Evolutionary conservation across 768 basidiomycete species (phyloP), one percentile per base, ranked within the genome.

Genomic region (Xanthoconium stramineum): DNA sequence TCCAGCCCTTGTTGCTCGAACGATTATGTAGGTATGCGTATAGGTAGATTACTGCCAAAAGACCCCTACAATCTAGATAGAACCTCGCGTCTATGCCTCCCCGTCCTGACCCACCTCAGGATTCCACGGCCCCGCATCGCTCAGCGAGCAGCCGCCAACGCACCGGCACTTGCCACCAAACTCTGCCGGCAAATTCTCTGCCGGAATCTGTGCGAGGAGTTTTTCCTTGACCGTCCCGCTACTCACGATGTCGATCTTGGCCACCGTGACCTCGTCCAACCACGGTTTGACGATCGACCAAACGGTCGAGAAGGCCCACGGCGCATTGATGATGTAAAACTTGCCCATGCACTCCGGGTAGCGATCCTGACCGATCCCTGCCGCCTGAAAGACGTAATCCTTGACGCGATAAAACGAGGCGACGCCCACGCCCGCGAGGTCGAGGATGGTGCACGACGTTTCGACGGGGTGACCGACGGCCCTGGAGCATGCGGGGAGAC

Each of bases 271-370:
- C 63, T 87, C 86, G 73, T 98, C 96, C 64, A 99, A 77, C 92
- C 92, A 98, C 3, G 84, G 85, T 77, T 92, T 96, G 77, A 98
- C 83, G 61, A 94, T 69, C 19, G 76, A 69, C 95, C 95, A 99
- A 20, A 96, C 89, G 38, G 88, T 82, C 49, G 83, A 82, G 78
- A 99, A 99, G 50, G 85, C 80, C 86, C 89, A 98, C 0, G 96
- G 96, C 0, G 93, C 91, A 68, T 98, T 98, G 81, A 97, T 90
- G 80, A 98, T 94, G 80, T 91, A 99, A 78, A 99, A 98, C 70
- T 91, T 92, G 77, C 96, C 96, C 96, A 98, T 93, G 61, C 80
- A 84, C 72, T 96, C 92, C 2, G 94, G 91, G 72, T 94, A 98
- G 61, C 89, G 80, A 76, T 97, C 83, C 72, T 97, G 94, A 12